Percentiles rank a stretch among this genome's conserved stretches.
Conservation (phyloP, 306 rosid genomes). For the Casuarina equisetifolia region DNA sequence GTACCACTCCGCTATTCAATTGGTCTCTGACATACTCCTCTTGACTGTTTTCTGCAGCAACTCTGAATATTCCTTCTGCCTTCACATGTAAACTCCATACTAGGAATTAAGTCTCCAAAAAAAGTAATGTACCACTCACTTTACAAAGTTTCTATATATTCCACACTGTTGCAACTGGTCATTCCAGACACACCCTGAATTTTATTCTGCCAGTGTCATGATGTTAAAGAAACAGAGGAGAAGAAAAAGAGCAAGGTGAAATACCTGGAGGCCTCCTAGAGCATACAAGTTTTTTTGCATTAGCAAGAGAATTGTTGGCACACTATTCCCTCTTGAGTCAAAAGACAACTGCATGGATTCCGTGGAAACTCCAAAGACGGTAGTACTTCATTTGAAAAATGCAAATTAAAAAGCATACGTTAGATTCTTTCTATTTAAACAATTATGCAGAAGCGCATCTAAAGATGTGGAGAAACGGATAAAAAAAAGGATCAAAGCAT, state of each 20-base stretch:
- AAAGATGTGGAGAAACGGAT: background rate
- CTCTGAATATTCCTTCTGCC: conserved; percentile 95
- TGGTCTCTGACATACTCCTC: conserved; percentile 82
- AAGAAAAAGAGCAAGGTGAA: conserved; percentile 17
- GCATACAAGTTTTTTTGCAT: conserved; percentile 76
- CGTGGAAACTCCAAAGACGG: conserved; percentile 92
- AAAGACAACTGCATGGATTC: conserved; percentile 89
- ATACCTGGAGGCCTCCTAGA: conserved; percentile 87
- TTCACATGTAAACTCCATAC: conserved; percentile 33
- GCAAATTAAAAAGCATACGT: conserved; percentile 16
- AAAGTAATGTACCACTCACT: background rate
- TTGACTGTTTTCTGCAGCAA: conserved; percentile 72
- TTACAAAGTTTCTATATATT: background rate
- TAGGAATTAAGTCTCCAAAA: background rate
- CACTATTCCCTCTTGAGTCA: conserved; percentile 91
- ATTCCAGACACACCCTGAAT: background rate
- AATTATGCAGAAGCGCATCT: background rate
- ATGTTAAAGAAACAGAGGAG: background rate
- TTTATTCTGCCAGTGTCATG: background rate
- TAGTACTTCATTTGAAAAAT: conserved; percentile 51
- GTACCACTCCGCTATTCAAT: conserved; percentile 74
- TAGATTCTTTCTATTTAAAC: conserved; percentile 11
- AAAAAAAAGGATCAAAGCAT: background rate
- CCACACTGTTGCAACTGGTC: conserved; percentile 6
- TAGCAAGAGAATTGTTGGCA: conserved; percentile 83